These are phyloP conservation scores for Penicillium arizonense DNA, from an alignment of 495 filamentous ascomycete genomes.

Conservation along the genomic window DNA sequence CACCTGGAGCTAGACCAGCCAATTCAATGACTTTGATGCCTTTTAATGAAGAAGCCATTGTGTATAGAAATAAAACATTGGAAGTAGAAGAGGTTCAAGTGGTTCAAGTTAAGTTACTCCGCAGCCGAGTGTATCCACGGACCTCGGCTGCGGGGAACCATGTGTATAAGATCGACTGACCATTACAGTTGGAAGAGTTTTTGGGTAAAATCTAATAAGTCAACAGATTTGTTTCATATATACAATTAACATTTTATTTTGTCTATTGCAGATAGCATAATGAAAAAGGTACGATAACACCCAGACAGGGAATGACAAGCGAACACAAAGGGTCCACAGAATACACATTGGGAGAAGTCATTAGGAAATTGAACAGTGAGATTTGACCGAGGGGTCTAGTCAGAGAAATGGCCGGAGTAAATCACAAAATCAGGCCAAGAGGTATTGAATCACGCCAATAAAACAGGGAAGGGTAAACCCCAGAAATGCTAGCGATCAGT, in stretches of 20 bases:
- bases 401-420: slow-evolving; percentile 2
- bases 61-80: not conserved
- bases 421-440: slow-evolving; percentile 8
- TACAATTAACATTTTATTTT: not conserved
- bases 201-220: not conserved
- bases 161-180: not conserved
- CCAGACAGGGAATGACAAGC: not conserved
- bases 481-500: not conserved
- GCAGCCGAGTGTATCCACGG: slow-evolving; percentile 33
- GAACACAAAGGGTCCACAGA: not conserved
- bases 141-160: slow-evolving; percentile 28
- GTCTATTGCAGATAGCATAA: not conserved
- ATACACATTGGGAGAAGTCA: not conserved
- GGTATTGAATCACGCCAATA: slow-evolving; percentile 3
- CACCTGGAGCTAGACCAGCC: slow-evolving; percentile 85
- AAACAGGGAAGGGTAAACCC: too few species aligned
- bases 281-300: too few species aligned
- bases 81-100: not conserved
- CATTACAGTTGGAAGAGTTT: too few species aligned
- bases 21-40: slow-evolving; percentile 86
- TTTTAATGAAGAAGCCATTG: slow-evolving; percentile 43
- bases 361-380: slow-evolving; percentile 1
- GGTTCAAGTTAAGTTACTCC: slow-evolving; percentile 8
- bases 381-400: not conserved
- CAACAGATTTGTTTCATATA: not conserved